These are phyloP conservation scores for Hansenula lynferdii DNA, from an alignment of 1,139 yeast species.

Conservation along the genomic window DNA sequence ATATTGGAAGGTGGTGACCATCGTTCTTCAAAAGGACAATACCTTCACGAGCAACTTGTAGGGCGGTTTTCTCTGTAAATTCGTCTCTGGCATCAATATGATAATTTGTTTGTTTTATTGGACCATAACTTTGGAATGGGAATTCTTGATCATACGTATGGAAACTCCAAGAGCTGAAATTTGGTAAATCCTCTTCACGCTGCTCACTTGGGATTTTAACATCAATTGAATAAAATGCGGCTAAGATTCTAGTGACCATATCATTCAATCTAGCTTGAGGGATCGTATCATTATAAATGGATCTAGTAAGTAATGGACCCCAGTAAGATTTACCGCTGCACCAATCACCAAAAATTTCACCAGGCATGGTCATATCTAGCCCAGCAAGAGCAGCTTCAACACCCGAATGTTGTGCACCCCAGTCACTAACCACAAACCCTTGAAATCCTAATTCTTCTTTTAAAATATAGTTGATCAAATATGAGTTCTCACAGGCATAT, in stretches of 20 bases:
- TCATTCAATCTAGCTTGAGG: conserved; percentile 54
- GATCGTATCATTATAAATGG: conserved; percentile 51
- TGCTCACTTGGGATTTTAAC: conserved; percentile 27
- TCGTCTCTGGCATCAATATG: conserved; percentile 49
- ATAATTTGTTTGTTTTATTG: conserved; percentile 48
- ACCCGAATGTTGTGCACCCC: conserved; percentile 63
- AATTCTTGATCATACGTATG: conserved; percentile 49
- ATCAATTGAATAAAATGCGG: conserved; percentile 48
- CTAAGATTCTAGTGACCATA: conserved; percentile 57
- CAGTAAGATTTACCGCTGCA: conserved; percentile 50
- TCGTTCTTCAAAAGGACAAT: conserved; percentile 49
- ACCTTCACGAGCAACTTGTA: conserved; percentile 53
- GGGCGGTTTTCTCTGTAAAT: conserved; percentile 45
- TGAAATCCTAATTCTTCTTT: conserved; percentile 64
- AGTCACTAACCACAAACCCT: conserved; percentile 62
- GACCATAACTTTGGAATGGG: conserved; percentile 50
- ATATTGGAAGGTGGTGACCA: conserved; percentile 47
- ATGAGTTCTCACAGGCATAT: conserved; percentile 58
- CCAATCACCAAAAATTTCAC: conserved; percentile 50
- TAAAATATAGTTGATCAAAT: conserved; percentile 47
- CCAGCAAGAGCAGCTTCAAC: conserved; percentile 56
- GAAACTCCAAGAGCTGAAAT: conserved; percentile 56
- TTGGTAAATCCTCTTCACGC: conserved; percentile 38
- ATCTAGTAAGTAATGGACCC: conserved; percentile 54
- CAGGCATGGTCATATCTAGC: conserved; percentile 67